Conservation (phyloP, 2,329 filamentous ascomycete species). For the Botrytis byssoidea region DNA sequence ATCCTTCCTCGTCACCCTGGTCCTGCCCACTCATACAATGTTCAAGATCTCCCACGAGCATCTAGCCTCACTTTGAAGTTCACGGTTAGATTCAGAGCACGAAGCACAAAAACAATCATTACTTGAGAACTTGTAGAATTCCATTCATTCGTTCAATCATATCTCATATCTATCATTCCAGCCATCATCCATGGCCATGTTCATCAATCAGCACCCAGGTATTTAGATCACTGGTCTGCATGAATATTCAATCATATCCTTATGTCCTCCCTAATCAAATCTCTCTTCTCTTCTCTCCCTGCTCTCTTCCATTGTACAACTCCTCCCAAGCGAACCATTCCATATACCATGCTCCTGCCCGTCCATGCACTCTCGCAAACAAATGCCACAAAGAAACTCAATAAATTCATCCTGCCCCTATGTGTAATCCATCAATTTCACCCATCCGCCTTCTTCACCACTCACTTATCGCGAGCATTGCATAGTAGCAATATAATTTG, state of each 20-base stretch:
- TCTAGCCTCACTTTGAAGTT: neutral
- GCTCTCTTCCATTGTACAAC: neutral
- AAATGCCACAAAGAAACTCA: slow-evolving; percentile 8
- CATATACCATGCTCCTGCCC: neutral
- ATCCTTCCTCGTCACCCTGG: neutral
- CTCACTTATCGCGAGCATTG: slow-evolving; percentile 1
- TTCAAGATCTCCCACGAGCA: too few relatives aligned
- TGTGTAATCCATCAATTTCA: slow-evolving; percentile 16
- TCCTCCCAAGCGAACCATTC: neutral
- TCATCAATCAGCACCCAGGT: slow-evolving; percentile 6
- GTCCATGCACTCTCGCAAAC: slow-evolving; percentile 9
- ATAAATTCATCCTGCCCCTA: neutral
- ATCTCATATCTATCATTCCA: slow-evolving; percentile 13
- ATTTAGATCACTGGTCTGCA: neutral
- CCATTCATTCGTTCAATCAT: slow-evolving; percentile 19
- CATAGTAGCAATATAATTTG: neutral
- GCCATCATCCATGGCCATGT: neutral
- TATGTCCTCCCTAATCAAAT: neutral
- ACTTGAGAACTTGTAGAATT: neutral
- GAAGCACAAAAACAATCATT: neutral
- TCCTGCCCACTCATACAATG: neutral
- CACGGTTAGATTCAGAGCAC: neutral
- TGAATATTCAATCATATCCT: neutral
- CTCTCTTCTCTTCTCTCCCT: neutral
- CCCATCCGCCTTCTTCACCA: neutral